Conservation (phyloP, 306 rosid species). For the Sindora glabra region DNA sequence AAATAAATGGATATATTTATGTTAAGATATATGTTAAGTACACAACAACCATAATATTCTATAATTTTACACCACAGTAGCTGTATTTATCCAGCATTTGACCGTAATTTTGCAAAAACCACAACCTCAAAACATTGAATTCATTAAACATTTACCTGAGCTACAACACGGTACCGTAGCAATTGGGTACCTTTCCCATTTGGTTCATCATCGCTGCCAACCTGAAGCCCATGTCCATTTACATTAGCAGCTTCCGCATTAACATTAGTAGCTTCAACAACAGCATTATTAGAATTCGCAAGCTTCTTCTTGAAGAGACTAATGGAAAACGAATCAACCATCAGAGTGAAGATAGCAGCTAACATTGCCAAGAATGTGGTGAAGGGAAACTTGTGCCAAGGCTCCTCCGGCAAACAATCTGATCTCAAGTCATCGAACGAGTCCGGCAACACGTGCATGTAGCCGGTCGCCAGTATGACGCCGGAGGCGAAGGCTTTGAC, state of each 20-base stretch:
- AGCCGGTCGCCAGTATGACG: conserved; percentile 67
- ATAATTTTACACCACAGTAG: too few relatives aligned
- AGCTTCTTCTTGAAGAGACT: conserved; percentile 25
- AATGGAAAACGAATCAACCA: conserved; percentile 52
- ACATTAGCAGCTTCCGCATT: background rate
- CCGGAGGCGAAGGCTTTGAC: conserved; percentile 62
- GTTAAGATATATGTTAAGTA: too few relatives aligned
- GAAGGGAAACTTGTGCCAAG: conserved; percentile 58
- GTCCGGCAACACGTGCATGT: conserved; percentile 73
- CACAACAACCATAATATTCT: too few relatives aligned
- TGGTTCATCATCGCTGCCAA: background rate
- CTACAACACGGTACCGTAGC: conserved; percentile 43
- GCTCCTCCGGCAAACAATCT: conserved; percentile 37
- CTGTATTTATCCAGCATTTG: too few relatives aligned
- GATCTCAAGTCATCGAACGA: conserved; percentile 34
- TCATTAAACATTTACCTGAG: conserved; percentile 39
- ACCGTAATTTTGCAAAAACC: background rate
- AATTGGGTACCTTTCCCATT: too few relatives aligned
- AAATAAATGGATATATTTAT: too few relatives aligned
- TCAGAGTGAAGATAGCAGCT: conserved; percentile 41
- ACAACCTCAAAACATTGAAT: too few relatives aligned
- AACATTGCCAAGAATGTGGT: conserved; percentile 59
- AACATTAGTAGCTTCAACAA: background rate
- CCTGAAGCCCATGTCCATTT: background rate
- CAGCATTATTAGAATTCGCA: background rate